phyloP scores from a whole-genome alignment of 805 yeast genomes.

The Kregervanrija pseudodelftensis region DNA sequence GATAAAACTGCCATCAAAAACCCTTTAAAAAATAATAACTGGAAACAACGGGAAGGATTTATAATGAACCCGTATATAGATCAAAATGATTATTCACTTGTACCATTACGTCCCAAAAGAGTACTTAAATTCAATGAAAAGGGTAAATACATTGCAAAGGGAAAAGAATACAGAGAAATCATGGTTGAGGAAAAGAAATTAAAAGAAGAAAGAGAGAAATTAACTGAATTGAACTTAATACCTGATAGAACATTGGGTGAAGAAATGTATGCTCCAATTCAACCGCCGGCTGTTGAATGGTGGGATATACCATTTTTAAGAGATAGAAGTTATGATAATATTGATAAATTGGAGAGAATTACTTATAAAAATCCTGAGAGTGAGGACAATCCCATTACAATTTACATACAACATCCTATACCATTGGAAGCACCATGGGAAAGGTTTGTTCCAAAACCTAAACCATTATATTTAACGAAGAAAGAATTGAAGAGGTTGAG shows the following conservation, averaged over 20 bases:
- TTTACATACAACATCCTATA: conserved; percentile 79
- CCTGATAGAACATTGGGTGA: conserved; percentile 55
- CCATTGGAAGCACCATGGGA: conserved; percentile 58
- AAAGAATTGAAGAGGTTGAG: conserved; percentile 69
- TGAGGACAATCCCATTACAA: conserved; percentile 46
- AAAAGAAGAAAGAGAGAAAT: conserved; percentile 26
- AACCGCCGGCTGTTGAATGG: conserved; percentile 75
- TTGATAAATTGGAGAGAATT: conserved; percentile 23
- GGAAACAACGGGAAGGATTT: conserved; percentile 22
- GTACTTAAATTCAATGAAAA: conserved; percentile 46
- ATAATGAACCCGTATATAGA: conserved; percentile 28
- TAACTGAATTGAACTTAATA: conserved; percentile 33
- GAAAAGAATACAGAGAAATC: conserved; percentile 41
- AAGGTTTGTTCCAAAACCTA: conserved; percentile 30
- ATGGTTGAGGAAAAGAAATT: conserved; percentile 25
- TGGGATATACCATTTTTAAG: conserved; percentile 68
- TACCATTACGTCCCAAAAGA: conserved; percentile 21
- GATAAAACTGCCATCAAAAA: conserved; percentile 11
- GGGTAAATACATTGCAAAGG: conserved; percentile 59
- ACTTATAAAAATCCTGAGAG: conserved; percentile 31
- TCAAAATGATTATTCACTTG: conserved; percentile 20
- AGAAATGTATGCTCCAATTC: conserved; percentile 32
- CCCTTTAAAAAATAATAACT: conserved; percentile 15
- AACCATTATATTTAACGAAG: conserved; percentile 61
- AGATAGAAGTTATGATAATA: conserved; percentile 28